Evolutionary conservation across 306 rosid species (phyloP).

Genomic region (Glycine soja): DNA sequence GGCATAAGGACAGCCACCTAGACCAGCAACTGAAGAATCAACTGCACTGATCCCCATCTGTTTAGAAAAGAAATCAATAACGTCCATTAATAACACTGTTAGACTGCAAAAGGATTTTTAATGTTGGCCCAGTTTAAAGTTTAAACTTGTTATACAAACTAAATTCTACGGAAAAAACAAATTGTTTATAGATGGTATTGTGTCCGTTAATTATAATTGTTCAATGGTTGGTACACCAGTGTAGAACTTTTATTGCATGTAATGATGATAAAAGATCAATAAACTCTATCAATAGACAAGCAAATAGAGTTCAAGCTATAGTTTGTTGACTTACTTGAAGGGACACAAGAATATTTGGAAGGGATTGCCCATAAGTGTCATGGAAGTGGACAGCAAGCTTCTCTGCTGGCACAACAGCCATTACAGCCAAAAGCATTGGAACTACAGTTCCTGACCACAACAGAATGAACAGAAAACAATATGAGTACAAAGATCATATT

Average conservation of each 20-base stretch:
- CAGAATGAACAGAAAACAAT: constrained; percentile 10
- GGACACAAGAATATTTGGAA: constrained; percentile 78
- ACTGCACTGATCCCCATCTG: constrained; percentile 70
- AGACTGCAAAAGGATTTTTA: constrained; percentile 13
- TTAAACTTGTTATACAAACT: constrained; percentile 20
- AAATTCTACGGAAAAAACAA: neutral
- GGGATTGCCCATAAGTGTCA: constrained; percentile 91
- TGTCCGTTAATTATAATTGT: neutral
- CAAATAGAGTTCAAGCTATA: constrained; percentile 29
- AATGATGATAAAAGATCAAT: constrained; percentile 18
- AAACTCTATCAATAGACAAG: constrained; percentile 10
- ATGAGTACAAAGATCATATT: constrained; percentile 14
- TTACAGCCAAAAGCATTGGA: constrained; percentile 89
- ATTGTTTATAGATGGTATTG: constrained; percentile 3
- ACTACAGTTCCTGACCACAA: constrained; percentile 68
- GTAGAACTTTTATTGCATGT: neutral
- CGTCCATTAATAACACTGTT: constrained; percentile 37
- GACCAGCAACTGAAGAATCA: constrained; percentile 56
- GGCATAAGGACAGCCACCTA: constrained; percentile 56
- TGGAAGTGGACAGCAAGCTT: constrained; percentile 95
- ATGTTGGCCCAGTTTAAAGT: constrained; percentile 14
- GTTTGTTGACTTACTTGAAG: constrained; percentile 71
- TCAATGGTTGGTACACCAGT: constrained; percentile 6
- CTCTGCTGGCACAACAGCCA: constrained; percentile 79
- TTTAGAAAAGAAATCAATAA: constrained; percentile 43